These are phyloP conservation scores for Penicillium freii DNA, from an alignment of 2,329 filamentous ascomycete species.

Conservation along the genomic window DNA sequence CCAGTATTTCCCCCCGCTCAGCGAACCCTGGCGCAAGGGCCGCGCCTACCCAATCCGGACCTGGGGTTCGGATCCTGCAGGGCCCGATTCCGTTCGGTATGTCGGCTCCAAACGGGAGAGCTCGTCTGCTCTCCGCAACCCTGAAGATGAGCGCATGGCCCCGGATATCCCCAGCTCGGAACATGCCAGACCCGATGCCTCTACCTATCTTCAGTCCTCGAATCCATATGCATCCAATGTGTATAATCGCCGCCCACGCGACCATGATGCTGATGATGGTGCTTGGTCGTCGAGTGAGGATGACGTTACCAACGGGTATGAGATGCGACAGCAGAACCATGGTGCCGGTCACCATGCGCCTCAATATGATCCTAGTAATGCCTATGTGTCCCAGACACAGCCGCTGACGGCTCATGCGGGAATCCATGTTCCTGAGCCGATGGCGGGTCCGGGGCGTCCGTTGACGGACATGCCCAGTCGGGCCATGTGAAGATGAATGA, in stretches of 20 bases:
- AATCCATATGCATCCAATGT: slow-evolving; percentile 28
- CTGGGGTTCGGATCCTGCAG: slow-evolving; percentile 52
- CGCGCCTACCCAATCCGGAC: slow-evolving; percentile 58
- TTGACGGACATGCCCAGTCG: slow-evolving; percentile 22
- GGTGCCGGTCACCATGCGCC: slow-evolving; percentile 16
- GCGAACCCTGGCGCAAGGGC: slow-evolving; percentile 57
- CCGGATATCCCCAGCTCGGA: slow-evolving; percentile 1
- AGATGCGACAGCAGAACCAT: slow-evolving; percentile 37
- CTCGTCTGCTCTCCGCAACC: slow-evolving; percentile 32
- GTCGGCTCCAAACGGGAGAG: slow-evolving; percentile 15
- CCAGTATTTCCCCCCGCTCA: slow-evolving; percentile 59
- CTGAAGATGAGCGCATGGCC: slow-evolving; percentile 29
- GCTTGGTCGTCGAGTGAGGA: slow-evolving; percentile 41
- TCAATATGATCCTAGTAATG: slow-evolving; percentile 29
- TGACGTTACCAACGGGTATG: slow-evolving; percentile 33
- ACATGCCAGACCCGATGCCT: slow-evolving; percentile 8
- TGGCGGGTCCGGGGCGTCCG: slow-evolving; percentile 14
- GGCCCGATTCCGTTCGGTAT: slow-evolving; percentile 16
- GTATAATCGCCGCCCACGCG: slow-evolving; percentile 31
- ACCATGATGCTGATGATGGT: slow-evolving; percentile 29
- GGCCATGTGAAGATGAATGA: slow-evolving; percentile 14
- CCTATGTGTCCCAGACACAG: slow-evolving; percentile 30
- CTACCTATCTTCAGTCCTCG: slow-evolving; percentile 19
- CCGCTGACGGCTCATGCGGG: slow-evolving; percentile 6
- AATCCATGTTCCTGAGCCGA: slow-evolving; percentile 4